Conservation (phyloP, 768 basidiomycete genomes). For the Mycena vitilis region DNA sequence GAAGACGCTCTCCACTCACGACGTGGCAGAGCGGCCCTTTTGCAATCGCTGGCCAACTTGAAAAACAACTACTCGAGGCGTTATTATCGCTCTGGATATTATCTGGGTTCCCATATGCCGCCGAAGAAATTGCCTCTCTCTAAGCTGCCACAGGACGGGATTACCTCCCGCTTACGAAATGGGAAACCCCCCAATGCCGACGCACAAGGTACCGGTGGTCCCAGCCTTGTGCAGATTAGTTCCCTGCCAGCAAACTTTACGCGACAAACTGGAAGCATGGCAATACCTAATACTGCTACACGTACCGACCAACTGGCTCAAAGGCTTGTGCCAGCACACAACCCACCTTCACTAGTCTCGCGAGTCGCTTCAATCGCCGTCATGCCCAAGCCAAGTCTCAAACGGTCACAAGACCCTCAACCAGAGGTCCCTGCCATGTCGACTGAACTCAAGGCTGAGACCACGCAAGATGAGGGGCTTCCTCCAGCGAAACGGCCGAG, state of each 20-base stretch:
- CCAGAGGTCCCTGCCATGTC: background rate
- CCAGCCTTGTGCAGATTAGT: conserved; percentile 17
- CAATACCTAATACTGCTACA: conserved; percentile 10
- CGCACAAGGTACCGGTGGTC: background rate
- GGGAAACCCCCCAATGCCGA: background rate
- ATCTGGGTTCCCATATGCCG: conserved; percentile 13
- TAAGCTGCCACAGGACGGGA: background rate
- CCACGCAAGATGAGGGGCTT: background rate
- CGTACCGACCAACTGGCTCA: conserved; percentile 8
- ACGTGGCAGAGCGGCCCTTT: conserved; percentile 20
- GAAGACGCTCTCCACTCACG: conserved; percentile 11
- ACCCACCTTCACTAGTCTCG: background rate
- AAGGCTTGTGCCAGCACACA: conserved; percentile 20
- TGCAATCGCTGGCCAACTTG: background rate
- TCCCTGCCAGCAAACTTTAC: conserved; percentile 10
- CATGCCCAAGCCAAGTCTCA: conserved; percentile 10
- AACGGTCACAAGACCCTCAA: conserved; percentile 12
- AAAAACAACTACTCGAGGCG: conserved; percentile 1
- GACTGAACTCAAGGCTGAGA: background rate
- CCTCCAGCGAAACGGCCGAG: conserved; percentile 16
- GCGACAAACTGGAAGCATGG: conserved; percentile 2
- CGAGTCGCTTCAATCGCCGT: background rate
- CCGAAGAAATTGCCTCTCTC: background rate
- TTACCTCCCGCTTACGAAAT: conserved; percentile 5
- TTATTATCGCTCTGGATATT: conserved; percentile 9